These are phyloP conservation scores for Neurospora tetraspora DNA, from an alignment of 495 filamentous ascomycete species.

Conservation along the genomic window DNA sequence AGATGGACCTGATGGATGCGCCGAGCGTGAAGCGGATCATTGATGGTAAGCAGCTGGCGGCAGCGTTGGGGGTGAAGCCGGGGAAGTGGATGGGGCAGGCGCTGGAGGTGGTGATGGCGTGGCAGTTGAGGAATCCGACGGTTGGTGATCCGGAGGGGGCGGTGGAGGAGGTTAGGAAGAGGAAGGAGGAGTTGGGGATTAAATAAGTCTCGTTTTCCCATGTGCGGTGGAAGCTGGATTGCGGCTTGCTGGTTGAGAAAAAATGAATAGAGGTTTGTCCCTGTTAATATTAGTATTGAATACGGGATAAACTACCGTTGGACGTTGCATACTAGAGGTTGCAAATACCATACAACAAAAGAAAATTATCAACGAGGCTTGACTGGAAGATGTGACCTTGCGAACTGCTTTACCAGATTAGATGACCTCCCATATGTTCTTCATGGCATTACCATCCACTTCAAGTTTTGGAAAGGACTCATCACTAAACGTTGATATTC, in stretches of 20 bases:
- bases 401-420: neutral
- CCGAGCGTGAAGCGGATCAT: constrained; percentile 48
- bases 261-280: neutral
- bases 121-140: constrained; percentile 76
- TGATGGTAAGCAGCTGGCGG: constrained; percentile 54
- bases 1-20: constrained; percentile 40
- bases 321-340: neutral
- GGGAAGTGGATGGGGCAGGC: constrained; percentile 75
- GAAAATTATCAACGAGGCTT: neutral
- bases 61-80: constrained; percentile 47
- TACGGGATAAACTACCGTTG: neutral
- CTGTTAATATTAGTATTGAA: neutral
- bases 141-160: constrained; percentile 47
- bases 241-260: neutral
- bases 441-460: neutral
- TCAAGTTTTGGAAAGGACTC: neutral
- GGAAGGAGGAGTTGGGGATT: constrained; percentile 48
- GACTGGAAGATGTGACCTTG: neutral
- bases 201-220: neutral
- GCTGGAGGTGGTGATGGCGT: constrained; percentile 60
- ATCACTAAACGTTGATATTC: neutral
- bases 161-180: constrained; percentile 51
- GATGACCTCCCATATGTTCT: neutral
- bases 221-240: too few species aligned
- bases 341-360: neutral